Evolutionary conservation across 129 eudicot genomes (phyloP), one percentile per base, ranked within the genome.

Genomic region (Gnaphalium uliginosum): DNA sequence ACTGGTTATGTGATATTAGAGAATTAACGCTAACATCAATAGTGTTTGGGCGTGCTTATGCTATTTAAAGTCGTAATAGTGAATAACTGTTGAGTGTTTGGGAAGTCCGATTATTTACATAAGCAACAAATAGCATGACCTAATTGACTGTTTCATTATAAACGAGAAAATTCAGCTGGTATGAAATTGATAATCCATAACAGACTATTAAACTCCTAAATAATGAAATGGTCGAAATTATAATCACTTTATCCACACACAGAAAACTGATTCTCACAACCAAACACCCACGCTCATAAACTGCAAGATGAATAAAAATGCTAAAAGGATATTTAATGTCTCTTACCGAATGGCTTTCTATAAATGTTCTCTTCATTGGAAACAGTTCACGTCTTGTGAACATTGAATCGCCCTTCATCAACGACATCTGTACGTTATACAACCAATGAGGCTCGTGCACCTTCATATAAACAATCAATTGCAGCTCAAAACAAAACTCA

Each of bases 391-490:
- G 53, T 66, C 70, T 60, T 32, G 71, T 59, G 39, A 68, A 71
- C 46, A 72, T 81, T 1, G 62, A 65, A 78, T 70, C 73, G 29
- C 82, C 67, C 77, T 61, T 82, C 87, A 84, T 82, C 63, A 77
- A 54, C 39, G 79, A 63, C 76, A 63, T 82, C 57, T 86, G 89
- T 5, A 80, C 76, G 43, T 46, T 37, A 82, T 80, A 75, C 74
- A 83, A 19, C 2, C 76, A 84, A 59, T 86, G 88, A 35, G 84
- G 83, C 81, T 88, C 90, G 56, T 72, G 78, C 67, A 83, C 90
- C 90, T 83, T 58, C 15, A 29, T 37, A 66, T 24, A 41, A 26
- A 72, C 23, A 41, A 80, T 33, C 24, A 56, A 33, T 26, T 25
- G 8, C 37, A 51, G 41, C 60, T 39, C 15, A 68, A 21, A 37